These are phyloP conservation scores for Pseudogymnoascus sp. DNA, from an alignment of 2,329 filamentous ascomycete genomes.

Conservation along the genomic window DNA sequence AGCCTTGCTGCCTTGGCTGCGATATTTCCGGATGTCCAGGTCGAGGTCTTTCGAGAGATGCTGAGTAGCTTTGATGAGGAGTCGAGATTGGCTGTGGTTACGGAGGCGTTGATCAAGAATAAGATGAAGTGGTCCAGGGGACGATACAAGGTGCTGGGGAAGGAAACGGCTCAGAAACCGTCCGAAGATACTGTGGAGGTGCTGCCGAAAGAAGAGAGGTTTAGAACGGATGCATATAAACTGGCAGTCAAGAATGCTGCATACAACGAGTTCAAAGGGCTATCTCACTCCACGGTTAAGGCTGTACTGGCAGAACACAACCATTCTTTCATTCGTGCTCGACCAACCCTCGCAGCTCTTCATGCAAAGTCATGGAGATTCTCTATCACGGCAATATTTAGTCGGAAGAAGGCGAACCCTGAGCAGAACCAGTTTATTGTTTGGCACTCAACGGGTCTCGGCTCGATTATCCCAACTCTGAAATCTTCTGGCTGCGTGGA, in stretches of 20 bases:
- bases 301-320: constrained; percentile 77
- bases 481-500: constrained; percentile 60
- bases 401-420: constrained; percentile 54
- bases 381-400: constrained; percentile 64
- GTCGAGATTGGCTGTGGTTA: constrained; percentile 69
- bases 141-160: constrained; percentile 47
- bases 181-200: constrained; percentile 26
- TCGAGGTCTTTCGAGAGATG: constrained; percentile 79
- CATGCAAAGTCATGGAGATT: constrained; percentile 73
- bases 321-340: constrained; percentile 67
- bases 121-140: constrained; percentile 65
- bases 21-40: constrained; percentile 74
- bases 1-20: constrained; percentile 62
- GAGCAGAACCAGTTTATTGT: constrained; percentile 57
- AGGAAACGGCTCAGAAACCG: constrained; percentile 28
- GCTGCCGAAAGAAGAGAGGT: constrained; percentile 57
- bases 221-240: constrained; percentile 62
- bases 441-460: constrained; percentile 52
- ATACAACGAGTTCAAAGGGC: constrained; percentile 68
- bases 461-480: constrained; percentile 53
- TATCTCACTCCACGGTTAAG: constrained; percentile 67
- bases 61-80: constrained; percentile 68
- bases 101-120: constrained; percentile 69
- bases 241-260: constrained; percentile 61
- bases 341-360: constrained; percentile 61